Conservation (phyloP, 176 grass and related monocot species). For the Alopecurus myosuroides region DNA sequence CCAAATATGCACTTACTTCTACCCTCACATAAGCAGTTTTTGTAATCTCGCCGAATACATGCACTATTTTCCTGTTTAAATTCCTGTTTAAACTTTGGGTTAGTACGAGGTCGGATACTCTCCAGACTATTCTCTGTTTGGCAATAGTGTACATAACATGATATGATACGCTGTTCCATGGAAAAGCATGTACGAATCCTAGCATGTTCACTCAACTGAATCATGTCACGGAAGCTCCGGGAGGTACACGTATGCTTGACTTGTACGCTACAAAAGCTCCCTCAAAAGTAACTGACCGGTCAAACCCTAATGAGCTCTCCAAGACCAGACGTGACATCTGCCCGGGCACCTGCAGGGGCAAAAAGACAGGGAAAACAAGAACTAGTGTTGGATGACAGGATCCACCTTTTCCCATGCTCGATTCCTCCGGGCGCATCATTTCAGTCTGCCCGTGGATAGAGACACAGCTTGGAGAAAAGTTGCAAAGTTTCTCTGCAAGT, state of each 20-base stretch:
- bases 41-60: no score
- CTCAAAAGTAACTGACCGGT: constrained; percentile 16
- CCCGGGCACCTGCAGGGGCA: neutral
- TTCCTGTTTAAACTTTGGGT: no score
- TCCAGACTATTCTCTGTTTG: no score
- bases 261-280: constrained; percentile 16
- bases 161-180: no score
- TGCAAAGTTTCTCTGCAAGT: neutral
- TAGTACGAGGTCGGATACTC: no score
- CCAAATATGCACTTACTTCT: no score
- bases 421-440: constrained; percentile 38
- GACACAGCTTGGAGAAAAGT: neutral
- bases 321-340: neutral
- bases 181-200: no score
- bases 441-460: neutral
- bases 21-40: no score
- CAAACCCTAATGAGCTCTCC: constrained; percentile 21
- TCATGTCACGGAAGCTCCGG: neutral
- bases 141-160: no score
- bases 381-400: constrained; percentile 30
- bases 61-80: no score
- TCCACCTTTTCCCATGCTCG: constrained; percentile 15
- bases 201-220: no score
- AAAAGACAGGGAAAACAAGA: constrained; percentile 33
- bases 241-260: neutral